phyloP scores from a whole-genome alignment of 176 grass and related monocot species.

The Phoenix dactylifera region DNA sequence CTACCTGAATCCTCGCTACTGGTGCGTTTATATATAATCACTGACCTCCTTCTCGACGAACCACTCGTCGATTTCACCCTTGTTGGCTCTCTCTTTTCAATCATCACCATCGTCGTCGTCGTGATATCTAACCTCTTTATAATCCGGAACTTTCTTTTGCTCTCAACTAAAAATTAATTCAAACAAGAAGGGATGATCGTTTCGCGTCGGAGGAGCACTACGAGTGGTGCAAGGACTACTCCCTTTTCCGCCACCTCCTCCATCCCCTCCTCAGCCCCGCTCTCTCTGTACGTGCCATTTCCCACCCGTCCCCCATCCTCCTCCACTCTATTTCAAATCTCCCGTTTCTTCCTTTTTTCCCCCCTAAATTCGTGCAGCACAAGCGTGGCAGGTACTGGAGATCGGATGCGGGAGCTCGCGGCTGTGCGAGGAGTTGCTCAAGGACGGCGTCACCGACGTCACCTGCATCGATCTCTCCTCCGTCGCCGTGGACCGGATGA shows the following conservation, averaged over 20 bases:
- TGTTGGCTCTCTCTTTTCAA: too few species aligned
- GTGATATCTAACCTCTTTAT: too few species aligned
- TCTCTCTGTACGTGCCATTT: constrained; percentile 34
- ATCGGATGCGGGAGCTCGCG: constrained; percentile 79
- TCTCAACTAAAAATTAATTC: too few species aligned
- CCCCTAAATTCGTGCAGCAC: too few species aligned
- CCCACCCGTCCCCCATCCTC: not conserved
- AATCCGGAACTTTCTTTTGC: not conserved
- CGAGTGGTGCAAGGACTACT: constrained; percentile 92
- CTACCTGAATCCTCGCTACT: constrained; percentile 59
- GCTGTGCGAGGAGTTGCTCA: constrained; percentile 57
- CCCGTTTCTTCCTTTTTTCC: too few species aligned
- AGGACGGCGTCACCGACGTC: constrained; percentile 59
- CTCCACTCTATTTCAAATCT: too few species aligned
- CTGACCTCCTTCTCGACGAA: not conserved
- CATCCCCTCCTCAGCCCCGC: constrained; percentile 61
- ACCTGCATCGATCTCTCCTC: constrained; percentile 77
- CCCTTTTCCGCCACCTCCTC: constrained; percentile 88
- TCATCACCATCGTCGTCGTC: too few species aligned
- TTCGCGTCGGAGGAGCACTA: constrained; percentile 91
- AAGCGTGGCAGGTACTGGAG: constrained; percentile 45
- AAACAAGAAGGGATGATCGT: constrained; percentile 47
- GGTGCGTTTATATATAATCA: constrained; percentile 8
- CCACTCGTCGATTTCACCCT: too few species aligned
- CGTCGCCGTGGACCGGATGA: constrained; percentile 61